phyloP scores from a whole-genome alignment of 768 basidiomycete species.

The Suillus clintonianus region DNA sequence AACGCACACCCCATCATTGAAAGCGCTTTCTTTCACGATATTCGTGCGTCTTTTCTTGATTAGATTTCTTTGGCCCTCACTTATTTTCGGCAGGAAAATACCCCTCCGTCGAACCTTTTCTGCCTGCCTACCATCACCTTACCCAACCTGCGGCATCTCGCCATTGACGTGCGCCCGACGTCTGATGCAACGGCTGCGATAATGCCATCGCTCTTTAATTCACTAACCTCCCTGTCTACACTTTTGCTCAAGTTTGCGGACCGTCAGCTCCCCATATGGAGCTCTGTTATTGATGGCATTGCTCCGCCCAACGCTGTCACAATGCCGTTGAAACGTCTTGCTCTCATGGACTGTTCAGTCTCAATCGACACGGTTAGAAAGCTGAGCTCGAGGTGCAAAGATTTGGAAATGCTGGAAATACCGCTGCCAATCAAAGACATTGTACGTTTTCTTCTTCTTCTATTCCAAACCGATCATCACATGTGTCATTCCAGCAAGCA shows the following conservation, averaged over 20 bases:
- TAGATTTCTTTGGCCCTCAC: conserved; percentile 4
- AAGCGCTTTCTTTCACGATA: conserved; percentile 61
- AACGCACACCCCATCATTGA: conserved; percentile 52
- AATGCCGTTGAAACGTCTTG: conserved; percentile 42
- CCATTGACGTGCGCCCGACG: conserved; percentile 49
- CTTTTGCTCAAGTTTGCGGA: conserved; percentile 6
- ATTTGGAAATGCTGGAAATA: conserved; percentile 52
- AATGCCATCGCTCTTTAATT: not conserved
- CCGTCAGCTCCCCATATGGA: conserved; percentile 29
- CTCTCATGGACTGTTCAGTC: conserved; percentile 50
- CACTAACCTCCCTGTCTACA: conserved; percentile 6
- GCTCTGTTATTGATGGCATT: conserved; percentile 44
- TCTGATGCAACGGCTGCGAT: conserved; percentile 10
- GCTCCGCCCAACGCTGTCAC: conserved; percentile 37
- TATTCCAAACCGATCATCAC: not conserved
- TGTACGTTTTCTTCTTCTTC: conserved; percentile 29
- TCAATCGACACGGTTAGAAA: conserved; percentile 38
- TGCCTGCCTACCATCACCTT: conserved; percentile 33
- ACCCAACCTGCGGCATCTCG: conserved; percentile 48
- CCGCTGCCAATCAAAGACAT: conserved; percentile 53
- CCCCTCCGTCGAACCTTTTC: conserved; percentile 11
- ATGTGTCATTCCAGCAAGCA: conserved; percentile 10
- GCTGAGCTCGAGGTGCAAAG: conserved; percentile 44
- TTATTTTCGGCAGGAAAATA: conserved; percentile 12
- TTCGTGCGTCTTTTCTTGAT: conserved; percentile 43